These are phyloP conservation scores for Talaromyces adpressus DNA, from an alignment of 495 filamentous ascomycete genomes.

Conservation along the genomic window DNA sequence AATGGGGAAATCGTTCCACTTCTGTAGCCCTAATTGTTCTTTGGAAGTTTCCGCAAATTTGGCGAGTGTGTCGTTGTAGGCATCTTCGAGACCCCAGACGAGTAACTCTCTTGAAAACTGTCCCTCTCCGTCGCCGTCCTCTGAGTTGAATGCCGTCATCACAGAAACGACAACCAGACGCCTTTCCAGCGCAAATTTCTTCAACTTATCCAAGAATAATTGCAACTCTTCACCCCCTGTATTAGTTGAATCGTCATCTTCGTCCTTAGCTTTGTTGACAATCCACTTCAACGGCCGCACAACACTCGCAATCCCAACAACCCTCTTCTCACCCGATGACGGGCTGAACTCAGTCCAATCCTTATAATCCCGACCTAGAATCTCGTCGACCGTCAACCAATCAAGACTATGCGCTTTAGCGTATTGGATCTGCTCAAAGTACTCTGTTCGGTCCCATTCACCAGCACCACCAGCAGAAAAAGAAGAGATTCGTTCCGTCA, in stretches of 20 bases:
- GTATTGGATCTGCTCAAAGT: constrained; percentile 54
- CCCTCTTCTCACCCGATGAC: constrained; percentile 22
- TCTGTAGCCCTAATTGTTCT: constrained; percentile 48
- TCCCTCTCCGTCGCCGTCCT: constrained; percentile 22
- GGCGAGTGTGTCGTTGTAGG: constrained; percentile 37
- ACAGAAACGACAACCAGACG: constrained; percentile 60
- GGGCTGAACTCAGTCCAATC: constrained; percentile 58
- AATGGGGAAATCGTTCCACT: constrained; percentile 29
- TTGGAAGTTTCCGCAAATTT: constrained; percentile 43
- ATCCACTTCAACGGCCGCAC: constrained; percentile 62
- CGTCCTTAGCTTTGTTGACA: constrained; percentile 42
- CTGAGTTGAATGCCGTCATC: constrained; percentile 63
- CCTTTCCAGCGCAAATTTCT: constrained; percentile 48
- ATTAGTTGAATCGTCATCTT: constrained; percentile 20
- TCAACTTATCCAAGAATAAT: constrained; percentile 41
- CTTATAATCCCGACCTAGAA: constrained; percentile 90
- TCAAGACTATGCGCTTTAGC: constrained; percentile 69
- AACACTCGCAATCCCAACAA: constrained; percentile 68
- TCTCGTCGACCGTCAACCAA: constrained; percentile 58
- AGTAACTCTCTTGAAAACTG: constrained; percentile 68
- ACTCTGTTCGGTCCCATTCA: constrained; percentile 47
- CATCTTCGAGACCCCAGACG: constrained; percentile 49
- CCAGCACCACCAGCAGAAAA: constrained; percentile 16
- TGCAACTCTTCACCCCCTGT: constrained; percentile 18
- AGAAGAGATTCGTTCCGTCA: constrained; percentile 46